These are phyloP conservation scores for Phanerochaete carnosa DNA, from an alignment of 768 basidiomycete genomes.

Conservation along the genomic window DNA sequence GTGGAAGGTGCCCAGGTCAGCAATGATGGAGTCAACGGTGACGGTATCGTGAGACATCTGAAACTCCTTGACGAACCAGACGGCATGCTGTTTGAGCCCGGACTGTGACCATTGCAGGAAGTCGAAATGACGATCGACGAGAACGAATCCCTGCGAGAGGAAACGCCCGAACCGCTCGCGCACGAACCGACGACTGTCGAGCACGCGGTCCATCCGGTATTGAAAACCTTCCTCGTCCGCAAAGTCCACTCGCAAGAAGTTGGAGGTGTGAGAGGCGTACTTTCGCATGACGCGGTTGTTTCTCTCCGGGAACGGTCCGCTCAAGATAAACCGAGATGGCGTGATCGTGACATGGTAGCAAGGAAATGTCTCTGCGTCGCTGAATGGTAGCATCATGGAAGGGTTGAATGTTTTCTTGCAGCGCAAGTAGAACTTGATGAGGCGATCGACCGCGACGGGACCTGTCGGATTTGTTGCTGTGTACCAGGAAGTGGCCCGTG, in stretches of 20 bases:
- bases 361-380: constrained; percentile 36
- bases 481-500: not conserved
- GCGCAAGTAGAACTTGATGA: not conserved
- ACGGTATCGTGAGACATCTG: not conserved
- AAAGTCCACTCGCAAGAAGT: constrained; percentile 80
- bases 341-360: constrained; percentile 72
- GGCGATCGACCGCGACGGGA: not conserved
- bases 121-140: constrained; percentile 18
- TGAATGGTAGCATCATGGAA: not conserved
- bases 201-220: constrained; percentile 37
- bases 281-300: constrained; percentile 75
- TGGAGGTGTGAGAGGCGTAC: constrained; percentile 53
- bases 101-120: constrained; percentile 20
- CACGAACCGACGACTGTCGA: constrained; percentile 25
- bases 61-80: constrained; percentile 22
- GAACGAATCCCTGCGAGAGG: constrained; percentile 14
- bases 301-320: constrained; percentile 70
- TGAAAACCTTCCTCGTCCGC: constrained; percentile 69
- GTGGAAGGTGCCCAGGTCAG: constrained; percentile 50
- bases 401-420: not conserved
- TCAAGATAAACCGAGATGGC: constrained; percentile 66
- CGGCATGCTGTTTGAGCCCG: constrained; percentile 16
- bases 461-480: not conserved
- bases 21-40: constrained; percentile 41
- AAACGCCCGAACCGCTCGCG: constrained; percentile 17